Conservation (phyloP, 83 land plant species). For the Isoetes engelmannii region DNA sequence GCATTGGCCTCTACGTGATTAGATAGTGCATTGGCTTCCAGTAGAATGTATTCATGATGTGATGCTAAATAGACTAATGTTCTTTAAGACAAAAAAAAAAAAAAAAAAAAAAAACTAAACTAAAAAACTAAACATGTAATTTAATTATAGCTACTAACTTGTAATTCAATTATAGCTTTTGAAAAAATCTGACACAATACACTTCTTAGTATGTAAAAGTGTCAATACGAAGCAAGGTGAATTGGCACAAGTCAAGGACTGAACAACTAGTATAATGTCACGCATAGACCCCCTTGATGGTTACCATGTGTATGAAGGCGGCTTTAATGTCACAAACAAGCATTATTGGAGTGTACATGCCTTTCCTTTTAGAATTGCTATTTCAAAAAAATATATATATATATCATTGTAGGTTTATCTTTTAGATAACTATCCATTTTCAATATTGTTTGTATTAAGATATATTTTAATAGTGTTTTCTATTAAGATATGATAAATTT, state of each 20-base stretch:
- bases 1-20: too few relatives aligned
- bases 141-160: neutral
- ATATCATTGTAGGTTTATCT: too few relatives aligned
- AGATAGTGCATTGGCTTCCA: too few relatives aligned
- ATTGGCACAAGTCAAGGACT: neutral
- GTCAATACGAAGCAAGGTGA: neutral
- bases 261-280: neutral
- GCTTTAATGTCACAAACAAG: conserved; percentile 22
- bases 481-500: too few relatives aligned
- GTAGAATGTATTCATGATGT: too few relatives aligned
- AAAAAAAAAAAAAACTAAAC: neutral
- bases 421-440: neutral
- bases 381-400: neutral
- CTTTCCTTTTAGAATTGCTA: neutral
- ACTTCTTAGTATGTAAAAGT: neutral
- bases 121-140: neutral
- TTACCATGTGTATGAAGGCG: conserved; percentile 13
- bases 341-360: conserved; percentile 24
- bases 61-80: neutral
- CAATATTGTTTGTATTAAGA: neutral
- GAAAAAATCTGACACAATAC: neutral
- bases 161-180: neutral
- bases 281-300: conserved; percentile 20
- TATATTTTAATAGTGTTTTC: too few relatives aligned
- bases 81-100: neutral